Conservation (phyloP, 805 yeast genomes). For the Ogataea paradorogensis region DNA sequence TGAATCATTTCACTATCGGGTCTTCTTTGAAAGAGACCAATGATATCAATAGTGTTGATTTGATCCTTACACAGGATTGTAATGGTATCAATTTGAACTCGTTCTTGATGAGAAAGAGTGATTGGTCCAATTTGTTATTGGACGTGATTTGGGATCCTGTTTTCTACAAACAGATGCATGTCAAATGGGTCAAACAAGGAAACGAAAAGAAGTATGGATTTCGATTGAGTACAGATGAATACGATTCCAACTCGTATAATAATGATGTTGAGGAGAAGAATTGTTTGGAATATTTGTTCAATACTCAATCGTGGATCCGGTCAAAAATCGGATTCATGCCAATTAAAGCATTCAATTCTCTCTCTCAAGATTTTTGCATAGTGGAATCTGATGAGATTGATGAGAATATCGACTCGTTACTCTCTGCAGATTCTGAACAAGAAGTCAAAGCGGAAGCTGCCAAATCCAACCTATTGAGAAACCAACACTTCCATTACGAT, state of each 20-base stretch:
- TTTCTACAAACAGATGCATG: slow-evolving; percentile 36
- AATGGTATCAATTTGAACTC: slow-evolving; percentile 42
- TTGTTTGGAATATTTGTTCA: slow-evolving; percentile 38
- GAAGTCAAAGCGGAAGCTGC: slow-evolving; percentile 7
- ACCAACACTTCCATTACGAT: slow-evolving; percentile 34
- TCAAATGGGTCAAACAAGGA: slow-evolving; percentile 31
- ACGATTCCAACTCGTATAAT: slow-evolving; percentile 34
- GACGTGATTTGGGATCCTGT: slow-evolving; percentile 43
- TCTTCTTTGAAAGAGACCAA: slow-evolving; percentile 22
- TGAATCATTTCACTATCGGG: slow-evolving; percentile 20
- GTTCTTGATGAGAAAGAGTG: slow-evolving; percentile 37
- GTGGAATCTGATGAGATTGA: slow-evolving; percentile 28
- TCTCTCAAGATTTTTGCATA: slow-evolving; percentile 39
- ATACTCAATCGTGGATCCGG: slow-evolving; percentile 39
- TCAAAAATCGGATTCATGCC: slow-evolving; percentile 39
- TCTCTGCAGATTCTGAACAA: slow-evolving; percentile 16
- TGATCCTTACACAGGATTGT: slow-evolving; percentile 40
- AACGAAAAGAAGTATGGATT: slow-evolving; percentile 27
- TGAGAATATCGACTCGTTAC: slow-evolving; percentile 21
- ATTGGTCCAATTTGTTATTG: slow-evolving; percentile 37
- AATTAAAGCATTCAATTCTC: slow-evolving; percentile 36
- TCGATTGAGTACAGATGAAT: slow-evolving; percentile 27
- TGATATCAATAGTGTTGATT: slow-evolving; percentile 35
- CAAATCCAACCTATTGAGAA: slow-evolving; percentile 18
- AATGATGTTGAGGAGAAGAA: slow-evolving; percentile 39